phyloP scores from a whole-genome alignment of 2,329 filamentous ascomycete species.

The Trichoderma sp. region DNA sequence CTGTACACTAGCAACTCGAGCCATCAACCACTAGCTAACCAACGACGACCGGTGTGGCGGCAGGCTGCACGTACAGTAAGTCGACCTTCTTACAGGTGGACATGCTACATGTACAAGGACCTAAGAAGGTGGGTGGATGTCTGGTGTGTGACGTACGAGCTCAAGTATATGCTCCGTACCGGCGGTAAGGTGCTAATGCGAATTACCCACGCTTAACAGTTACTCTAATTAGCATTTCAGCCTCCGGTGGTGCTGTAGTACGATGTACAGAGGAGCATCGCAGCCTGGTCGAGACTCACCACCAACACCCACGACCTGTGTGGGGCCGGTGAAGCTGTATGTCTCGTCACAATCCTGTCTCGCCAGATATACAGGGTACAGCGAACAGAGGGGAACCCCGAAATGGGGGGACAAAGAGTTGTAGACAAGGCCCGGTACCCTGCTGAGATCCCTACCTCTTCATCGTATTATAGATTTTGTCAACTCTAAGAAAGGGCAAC shows the following conservation, averaged over 20 bases:
- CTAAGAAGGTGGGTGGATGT: not conserved
- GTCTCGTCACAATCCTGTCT: not conserved
- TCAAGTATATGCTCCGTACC: not conserved
- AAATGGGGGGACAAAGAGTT: not conserved
- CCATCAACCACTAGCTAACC: not conserved
- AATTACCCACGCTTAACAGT: not conserved
- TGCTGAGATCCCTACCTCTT: not conserved
- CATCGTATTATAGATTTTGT: not conserved
- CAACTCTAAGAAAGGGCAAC: not conserved
- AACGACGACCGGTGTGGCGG: conserved; percentile 10
- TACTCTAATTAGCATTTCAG: conserved; percentile 4
- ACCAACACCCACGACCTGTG: not conserved
- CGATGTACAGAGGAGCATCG: not conserved
- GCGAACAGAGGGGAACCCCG: not conserved
- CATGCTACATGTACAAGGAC: not conserved
- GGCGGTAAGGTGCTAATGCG: not conserved
- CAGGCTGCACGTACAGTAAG: conserved; percentile 21
- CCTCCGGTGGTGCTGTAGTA: not conserved
- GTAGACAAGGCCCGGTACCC: not conserved
- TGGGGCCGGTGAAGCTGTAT: conserved; percentile 23
- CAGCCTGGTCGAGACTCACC: conserved; percentile 10
- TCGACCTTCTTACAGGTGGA: not conserved
- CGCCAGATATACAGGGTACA: not conserved
- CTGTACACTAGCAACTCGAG: not conserved
- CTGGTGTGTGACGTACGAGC: conserved; percentile 1